Base-by-base conservation (phyloP, 129 eudicot species). In the Arctium lappa region DNA sequence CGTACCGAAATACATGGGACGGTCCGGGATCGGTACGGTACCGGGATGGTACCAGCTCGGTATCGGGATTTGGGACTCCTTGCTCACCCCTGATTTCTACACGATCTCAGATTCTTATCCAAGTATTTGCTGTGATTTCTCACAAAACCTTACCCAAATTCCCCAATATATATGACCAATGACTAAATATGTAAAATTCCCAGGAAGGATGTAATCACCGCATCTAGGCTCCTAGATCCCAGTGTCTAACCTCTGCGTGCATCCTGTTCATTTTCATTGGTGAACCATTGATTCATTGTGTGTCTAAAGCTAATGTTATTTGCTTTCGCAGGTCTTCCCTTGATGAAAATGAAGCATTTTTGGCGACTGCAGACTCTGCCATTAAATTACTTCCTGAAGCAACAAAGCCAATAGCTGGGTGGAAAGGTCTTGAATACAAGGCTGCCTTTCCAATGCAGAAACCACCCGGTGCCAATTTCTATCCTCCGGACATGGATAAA, bases 401-500 rank as follows among this genome's bases (percentile, higher is more conserved):
- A 78, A 86, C 97, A 68, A 92, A 89, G 77, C 84, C 91, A 11
- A 80, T 92, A 69, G 32, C 86, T 30, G 97, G 96, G 44, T 95
- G 98, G 97, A 91, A 92, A 87, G 98, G 98, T 83, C 72, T 92
- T 74, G 93, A 92, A 84, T 95, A 95, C 83, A 92, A 80, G 78
- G 79, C 91, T 46, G 93, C 97, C 38, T 92, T 95, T 83, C 98
- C 97, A 46, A 15, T 89, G 80, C 73, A 68, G 77, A 95, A 91
- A 80, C 97, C 98, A 85, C 93, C 92, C 69, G 97, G 94, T 16
- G 97, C 98, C 68, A 93, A 89, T 84, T 95, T 95, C 83, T 95
- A 95, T 73, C 98, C 98, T 12, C 86, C 97, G 56, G 97, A 95
- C 73, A 95, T 95, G 98, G 97, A 95, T 82, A 95, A 91, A 87